phyloP scores from a whole-genome alignment of 202 grass and related monocot genomes.

The Digitaria exilis region DNA sequence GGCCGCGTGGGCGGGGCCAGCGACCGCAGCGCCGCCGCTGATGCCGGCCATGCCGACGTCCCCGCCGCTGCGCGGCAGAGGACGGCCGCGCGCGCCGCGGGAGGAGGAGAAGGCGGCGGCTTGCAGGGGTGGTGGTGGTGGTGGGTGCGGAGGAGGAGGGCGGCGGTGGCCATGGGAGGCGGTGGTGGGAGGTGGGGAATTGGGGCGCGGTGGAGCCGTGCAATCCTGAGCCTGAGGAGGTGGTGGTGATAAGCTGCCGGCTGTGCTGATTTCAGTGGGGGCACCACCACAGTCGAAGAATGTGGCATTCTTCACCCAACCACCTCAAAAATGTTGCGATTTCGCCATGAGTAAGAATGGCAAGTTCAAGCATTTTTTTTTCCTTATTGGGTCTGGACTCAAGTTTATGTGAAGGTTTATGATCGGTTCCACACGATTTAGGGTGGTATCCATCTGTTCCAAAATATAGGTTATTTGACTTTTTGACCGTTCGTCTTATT shows the following conservation, averaged over 20 bases:
- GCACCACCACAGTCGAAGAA: not conserved
- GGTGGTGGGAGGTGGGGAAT: slow-evolving; percentile 33
- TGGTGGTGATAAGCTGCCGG: slow-evolving; percentile 38
- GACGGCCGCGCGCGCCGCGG: not conserved
- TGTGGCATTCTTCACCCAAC: not conserved
- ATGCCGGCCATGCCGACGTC: slow-evolving; percentile 5
- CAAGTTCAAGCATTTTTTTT: not conserved
- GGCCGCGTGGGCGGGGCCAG: slow-evolving; percentile 75
- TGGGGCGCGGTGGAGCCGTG: slow-evolving; percentile 26
- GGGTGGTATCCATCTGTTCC: no score
- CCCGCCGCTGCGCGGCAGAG: slow-evolving; percentile 43
- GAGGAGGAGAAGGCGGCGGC: not conserved
- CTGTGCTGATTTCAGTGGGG: slow-evolving; percentile 33
- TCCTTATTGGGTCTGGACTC: no score
- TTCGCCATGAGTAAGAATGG: not conserved
- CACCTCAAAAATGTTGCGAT: not conserved
- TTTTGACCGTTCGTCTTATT: no score
- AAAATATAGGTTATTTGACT: no score
- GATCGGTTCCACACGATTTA: no score
- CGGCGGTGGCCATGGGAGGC: slow-evolving; percentile 36
- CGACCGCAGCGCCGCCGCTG: slow-evolving; percentile 63
- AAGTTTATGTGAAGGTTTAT: no score
- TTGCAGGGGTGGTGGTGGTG: slow-evolving; percentile 23
- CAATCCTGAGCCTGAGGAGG: slow-evolving; percentile 39
- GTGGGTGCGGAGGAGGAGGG: slow-evolving; percentile 48